These are phyloP conservation scores for Phytophthora pseudosyringae DNA, from an alignment of 352 stramenopile species.

Conservation along the genomic window DNA sequence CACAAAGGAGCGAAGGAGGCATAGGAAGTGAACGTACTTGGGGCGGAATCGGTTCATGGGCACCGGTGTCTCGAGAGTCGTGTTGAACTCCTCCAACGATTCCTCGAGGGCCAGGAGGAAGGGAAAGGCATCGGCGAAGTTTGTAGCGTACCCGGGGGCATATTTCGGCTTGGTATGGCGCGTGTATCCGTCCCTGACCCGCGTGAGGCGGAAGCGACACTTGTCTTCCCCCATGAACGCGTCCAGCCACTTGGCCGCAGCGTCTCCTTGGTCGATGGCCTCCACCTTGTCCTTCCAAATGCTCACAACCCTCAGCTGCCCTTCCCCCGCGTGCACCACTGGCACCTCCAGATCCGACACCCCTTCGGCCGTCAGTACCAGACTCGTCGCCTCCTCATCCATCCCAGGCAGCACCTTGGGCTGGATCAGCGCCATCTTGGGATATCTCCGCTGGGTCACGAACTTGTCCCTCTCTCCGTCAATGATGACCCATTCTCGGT, in stretches of 20 bases:
- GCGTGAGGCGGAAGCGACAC: slow-evolving; percentile 58
- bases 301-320: slow-evolving; percentile 42
- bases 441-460: slow-evolving; percentile 72
- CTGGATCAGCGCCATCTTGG: slow-evolving; percentile 66
- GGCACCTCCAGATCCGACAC: slow-evolving; percentile 71
- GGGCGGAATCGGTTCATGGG: slow-evolving; percentile 85
- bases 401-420: slow-evolving; percentile 62
- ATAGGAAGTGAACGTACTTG: slow-evolving; percentile 46
- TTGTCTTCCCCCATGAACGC: slow-evolving; percentile 52
- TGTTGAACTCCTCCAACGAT: slow-evolving; percentile 72
- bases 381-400: slow-evolving; percentile 30
- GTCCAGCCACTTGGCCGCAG: slow-evolving; percentile 67
- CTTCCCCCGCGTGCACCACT: slow-evolving; percentile 44
- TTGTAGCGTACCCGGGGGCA: slow-evolving; percentile 56
- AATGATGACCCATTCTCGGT: slow-evolving; percentile 83
- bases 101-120: slow-evolving; percentile 69
- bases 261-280: slow-evolving; percentile 69
- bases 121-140: slow-evolving; percentile 83
- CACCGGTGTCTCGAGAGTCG: slow-evolving; percentile 54
- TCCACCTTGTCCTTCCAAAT: slow-evolving; percentile 70
- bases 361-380: slow-evolving; percentile 66
- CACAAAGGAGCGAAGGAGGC: background rate
- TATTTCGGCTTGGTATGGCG: slow-evolving; percentile 67
- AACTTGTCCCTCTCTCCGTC: slow-evolving; percentile 68
- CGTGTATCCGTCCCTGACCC: slow-evolving; percentile 63